Evolutionary conservation across 2,329 filamentous ascomycete genomes (phyloP), one percentile per base, ranked within the genome.

Genomic region (Hypoxylon sp.): DNA sequence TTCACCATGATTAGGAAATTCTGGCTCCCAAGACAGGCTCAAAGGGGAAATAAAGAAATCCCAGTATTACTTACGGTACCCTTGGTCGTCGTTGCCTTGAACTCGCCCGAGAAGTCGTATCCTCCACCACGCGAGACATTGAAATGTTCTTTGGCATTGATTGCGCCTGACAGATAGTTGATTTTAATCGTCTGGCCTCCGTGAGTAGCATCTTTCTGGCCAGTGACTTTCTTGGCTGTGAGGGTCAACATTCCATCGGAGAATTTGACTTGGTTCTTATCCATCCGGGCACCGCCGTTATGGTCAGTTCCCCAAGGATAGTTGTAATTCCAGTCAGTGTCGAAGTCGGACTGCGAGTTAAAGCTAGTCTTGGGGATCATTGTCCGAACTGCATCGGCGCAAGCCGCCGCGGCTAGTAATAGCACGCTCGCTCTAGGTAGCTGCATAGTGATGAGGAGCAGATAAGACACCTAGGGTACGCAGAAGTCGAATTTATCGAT

Each of bases 241-340:
- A 87, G 74, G 0, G 82, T 84, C 28, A 87, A 72, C 23, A 79
- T 79, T 36, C 82, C 82, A 38, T 75, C 68, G 3, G 74, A 71
- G 52, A 86, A 78, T 2, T 74, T 68, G 50, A 86, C 81, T 41
- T 87, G 82, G 9, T 77, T 73, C 53, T 81, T 77, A 70, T 80
- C 75, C 86, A 88, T 89, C 36, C 85, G 84, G 0, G 86, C 86
- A 0, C 81, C 84, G 43, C 86, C 86, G 72, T 88, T 88, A 77
- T 88, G 86, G 71, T 85, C 83, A 17, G 80, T 84, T 21, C 86
- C 86, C 86, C 86, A 87, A 1, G 85, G 86, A 72, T 89, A 88
- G 69, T 85, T 82, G 76, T 85, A 85, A 58, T 75, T 76, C 79
- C 85, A 88, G 75, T 84, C 77, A 4, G 76, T 70, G 60, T 82